Evolutionary conservation across 2,329 filamentous ascomycete species (phyloP).

Genomic region (Ilyonectria destructans): DNA sequence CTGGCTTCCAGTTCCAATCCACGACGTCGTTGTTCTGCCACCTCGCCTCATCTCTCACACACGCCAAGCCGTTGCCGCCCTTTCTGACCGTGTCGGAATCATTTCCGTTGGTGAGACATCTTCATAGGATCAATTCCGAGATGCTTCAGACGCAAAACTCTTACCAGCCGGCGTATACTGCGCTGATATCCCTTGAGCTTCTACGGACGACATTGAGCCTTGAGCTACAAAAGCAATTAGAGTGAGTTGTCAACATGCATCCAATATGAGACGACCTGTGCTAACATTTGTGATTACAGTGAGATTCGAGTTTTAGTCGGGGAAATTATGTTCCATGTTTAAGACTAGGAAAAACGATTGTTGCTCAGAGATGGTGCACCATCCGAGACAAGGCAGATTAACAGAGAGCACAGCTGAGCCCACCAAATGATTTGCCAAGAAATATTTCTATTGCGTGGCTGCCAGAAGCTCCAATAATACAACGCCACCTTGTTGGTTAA

Average conservation of each 20-base stretch:
- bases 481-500: too few species aligned
- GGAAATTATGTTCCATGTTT: slow-evolving; percentile 18
- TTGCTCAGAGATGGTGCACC: too few species aligned
- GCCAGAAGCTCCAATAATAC: too few species aligned
- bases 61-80: slow-evolving; percentile 25
- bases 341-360: neutral
- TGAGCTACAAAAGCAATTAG: slow-evolving; percentile 32
- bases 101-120: slow-evolving; percentile 19
- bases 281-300: slow-evolving; percentile 8
- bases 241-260: slow-evolving; percentile 13
- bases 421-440: too few species aligned
- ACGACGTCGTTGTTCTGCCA: slow-evolving; percentile 30
- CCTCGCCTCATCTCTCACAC: slow-evolving; percentile 27
- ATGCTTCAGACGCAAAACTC: slow-evolving; percentile 21
- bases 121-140: slow-evolving; percentile 17
- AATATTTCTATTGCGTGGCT: too few species aligned
- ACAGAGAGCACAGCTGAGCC: too few species aligned
- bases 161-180: slow-evolving; percentile 25
- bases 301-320: slow-evolving; percentile 20
- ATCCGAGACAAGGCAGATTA: too few species aligned
- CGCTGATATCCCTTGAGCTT: slow-evolving; percentile 31
- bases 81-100: slow-evolving; percentile 21
- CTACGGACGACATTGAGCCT: slow-evolving; percentile 28
- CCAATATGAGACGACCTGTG: neutral
- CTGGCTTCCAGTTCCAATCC: slow-evolving; percentile 22